Evolutionary conservation across 495 filamentous ascomycete genomes (phyloP), one percentile per base, ranked within the genome.

Genomic region (Penicillium antarcticum): DNA sequence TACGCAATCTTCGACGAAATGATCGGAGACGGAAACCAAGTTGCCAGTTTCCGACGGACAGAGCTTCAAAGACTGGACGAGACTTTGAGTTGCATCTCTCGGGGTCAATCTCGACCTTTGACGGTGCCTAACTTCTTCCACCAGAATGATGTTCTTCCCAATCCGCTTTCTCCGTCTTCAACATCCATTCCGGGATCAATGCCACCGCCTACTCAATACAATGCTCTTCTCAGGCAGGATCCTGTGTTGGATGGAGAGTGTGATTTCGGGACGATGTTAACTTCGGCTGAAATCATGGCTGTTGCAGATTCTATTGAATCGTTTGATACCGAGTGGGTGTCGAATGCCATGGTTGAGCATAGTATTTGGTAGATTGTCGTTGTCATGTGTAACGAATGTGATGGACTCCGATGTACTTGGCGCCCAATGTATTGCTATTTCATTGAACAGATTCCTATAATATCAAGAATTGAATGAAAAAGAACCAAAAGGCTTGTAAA

Each of bases 1-100:
- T 64, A 68, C 42, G 17, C 55, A 19, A 67, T 76, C 21, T 66
- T 76, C 26, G 70, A 72, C 40, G 73, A 74, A 31, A 75, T 76
- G 55, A 68, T 72, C 42, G 56, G 63, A 34, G 60, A 63, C 17
- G 70, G 73, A 4, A 74, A 74, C 42, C 55, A 62, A 2, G 63
- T 76, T 35, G 71, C 72, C 2, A 63, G 48, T n/a, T 68, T 67
- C 38, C 63, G 69, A 9, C 62, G 64, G 45, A 54, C 60, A n/a
- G 71, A 75, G 23, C 53, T 75, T 1, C 65, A 72, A n/a, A 66
- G 66, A 13, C 55, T 74, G n/a, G 58, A 61, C 24, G 58, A 66
- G 10, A 53, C 66, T 6, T 38, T 74, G 26, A 57, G 54, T 31
- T 63, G 62, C 23, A 55, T 70, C 31, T 51, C 58, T 17, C 39